Percentiles rank a stretch among this genome's conserved stretches.
Evolutionary conservation across 352 stramenopile genomes (phyloP).

Genomic region (Halophytophthora batemanensis): DNA sequence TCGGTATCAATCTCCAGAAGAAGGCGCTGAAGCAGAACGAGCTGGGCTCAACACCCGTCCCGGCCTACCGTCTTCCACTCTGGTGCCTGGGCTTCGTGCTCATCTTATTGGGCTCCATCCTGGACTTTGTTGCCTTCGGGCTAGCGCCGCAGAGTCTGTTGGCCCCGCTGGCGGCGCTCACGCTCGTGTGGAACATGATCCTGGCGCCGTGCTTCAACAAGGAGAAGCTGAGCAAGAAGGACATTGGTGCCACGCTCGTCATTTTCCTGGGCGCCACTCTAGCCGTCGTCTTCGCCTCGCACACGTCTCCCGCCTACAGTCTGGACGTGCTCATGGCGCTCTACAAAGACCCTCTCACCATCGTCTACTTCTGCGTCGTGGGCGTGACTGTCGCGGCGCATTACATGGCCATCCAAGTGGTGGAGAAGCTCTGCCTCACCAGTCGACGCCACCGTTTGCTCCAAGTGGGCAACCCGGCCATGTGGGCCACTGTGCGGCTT

Average conservation of each 20-base stretch:
- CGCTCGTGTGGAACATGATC: conserved; percentile 92
- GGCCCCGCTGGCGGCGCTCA: conserved; percentile 84
- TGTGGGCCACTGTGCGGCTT: conserved; percentile 68
- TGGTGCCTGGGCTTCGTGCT: conserved; percentile 85
- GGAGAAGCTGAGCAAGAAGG: conserved; percentile 76
- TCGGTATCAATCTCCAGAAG: conserved; percentile 87
- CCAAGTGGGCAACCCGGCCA: conserved; percentile 52
- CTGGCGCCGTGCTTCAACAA: conserved; percentile 86
- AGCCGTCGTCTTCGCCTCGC: conserved; percentile 78
- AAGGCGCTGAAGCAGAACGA: conserved; percentile 84
- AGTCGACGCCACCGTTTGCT: conserved; percentile 74
- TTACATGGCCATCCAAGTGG: conserved; percentile 62
- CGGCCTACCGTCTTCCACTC: conserved; percentile 73
- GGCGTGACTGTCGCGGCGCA: conserved; percentile 37
- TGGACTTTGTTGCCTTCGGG: conserved; percentile 91
- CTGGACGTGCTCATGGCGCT: conserved; percentile 74
- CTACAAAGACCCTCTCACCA: conserved; percentile 70
- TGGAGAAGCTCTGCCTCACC: conserved; percentile 66
- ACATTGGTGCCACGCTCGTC: conserved; percentile 77
- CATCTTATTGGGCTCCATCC: conserved; percentile 73
- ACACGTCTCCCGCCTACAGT: conserved; percentile 84
- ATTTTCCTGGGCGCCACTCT: conserved; percentile 84
- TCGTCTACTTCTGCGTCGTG: conserved; percentile 52
- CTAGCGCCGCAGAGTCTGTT: conserved; percentile 87
- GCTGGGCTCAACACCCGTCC: conserved; percentile 30